These are phyloP conservation scores for Giardia duodenalis DNA, from an alignment of 208 protist genomes.

Conservation along the genomic window DNA sequence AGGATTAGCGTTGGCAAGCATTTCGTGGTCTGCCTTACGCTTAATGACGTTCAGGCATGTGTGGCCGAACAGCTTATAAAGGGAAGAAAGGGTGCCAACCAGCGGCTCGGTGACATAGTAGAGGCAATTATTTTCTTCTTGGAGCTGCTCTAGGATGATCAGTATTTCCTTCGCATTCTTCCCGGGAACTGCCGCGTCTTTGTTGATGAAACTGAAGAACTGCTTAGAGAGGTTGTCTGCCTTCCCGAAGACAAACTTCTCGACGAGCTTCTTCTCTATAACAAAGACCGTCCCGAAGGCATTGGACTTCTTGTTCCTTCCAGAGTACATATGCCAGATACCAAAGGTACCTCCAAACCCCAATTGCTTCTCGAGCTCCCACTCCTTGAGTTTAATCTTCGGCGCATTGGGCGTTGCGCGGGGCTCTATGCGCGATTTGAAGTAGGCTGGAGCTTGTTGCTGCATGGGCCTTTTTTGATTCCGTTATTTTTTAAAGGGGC, in stretches of 20 bases:
- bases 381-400: not conserved
- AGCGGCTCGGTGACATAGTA: not conserved
- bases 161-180: not conserved
- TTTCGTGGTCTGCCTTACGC: not conserved
- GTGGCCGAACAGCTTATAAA: not conserved
- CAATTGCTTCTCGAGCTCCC: not conserved
- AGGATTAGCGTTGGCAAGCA: not conserved
- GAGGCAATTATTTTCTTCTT: not conserved
- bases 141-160: not conserved
- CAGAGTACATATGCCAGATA: slow-evolving; percentile 3
- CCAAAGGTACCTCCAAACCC: not conserved
- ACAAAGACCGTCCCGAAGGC: not conserved
- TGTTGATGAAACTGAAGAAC: not conserved
- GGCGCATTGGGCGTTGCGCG: not conserved
- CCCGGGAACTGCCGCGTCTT: not conserved
- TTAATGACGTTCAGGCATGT: not conserved
- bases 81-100: not conserved
- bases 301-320: not conserved
- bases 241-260: not conserved
- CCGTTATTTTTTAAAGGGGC: too few relatives aligned
- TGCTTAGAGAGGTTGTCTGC: not conserved
- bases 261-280: not conserved
- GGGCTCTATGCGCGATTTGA: not conserved
- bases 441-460: not conserved
- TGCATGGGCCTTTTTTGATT: too few relatives aligned